These are phyloP conservation scores for Sporothrix euskadiensis DNA, from an alignment of 2,329 filamentous ascomycete species.

Conservation along the genomic window DNA sequence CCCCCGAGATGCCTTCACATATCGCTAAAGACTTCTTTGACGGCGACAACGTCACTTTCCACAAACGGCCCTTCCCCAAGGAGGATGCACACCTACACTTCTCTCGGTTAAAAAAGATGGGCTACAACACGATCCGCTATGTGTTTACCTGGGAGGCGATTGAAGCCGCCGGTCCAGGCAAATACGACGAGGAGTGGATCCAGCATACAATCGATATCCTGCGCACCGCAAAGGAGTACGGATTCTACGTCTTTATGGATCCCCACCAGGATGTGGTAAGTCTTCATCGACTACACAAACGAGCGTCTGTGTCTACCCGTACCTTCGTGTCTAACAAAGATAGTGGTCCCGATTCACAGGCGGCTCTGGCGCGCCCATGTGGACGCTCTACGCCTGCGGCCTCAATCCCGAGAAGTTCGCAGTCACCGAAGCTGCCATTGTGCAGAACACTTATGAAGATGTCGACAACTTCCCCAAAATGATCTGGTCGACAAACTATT, in stretches of 20 bases:
- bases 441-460: slow-evolving; percentile 90
- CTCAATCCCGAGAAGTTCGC: slow-evolving; percentile 84
- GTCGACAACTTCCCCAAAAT: slow-evolving; percentile 91
- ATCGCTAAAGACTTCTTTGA: slow-evolving; percentile 80
- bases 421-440: slow-evolving; percentile 84
- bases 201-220: slow-evolving; percentile 84
- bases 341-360: slow-evolving; percentile 93
- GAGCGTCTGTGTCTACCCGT: background rate
- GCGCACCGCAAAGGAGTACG: slow-evolving; percentile 81
- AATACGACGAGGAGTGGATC: slow-evolving; percentile 93
- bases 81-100: slow-evolving; percentile 87
- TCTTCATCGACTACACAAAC: slow-evolving; percentile 33
- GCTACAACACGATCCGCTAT: slow-evolving; percentile 95
- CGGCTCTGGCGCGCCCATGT: slow-evolving; percentile 93
- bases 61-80: slow-evolving; percentile 77
- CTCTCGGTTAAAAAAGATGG: slow-evolving; percentile 78
- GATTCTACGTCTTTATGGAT: slow-evolving; percentile 97
- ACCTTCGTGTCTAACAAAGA: slow-evolving; percentile 32
- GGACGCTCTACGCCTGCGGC: slow-evolving; percentile 94
- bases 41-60: slow-evolving; percentile 87
- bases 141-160: slow-evolving; percentile 99
- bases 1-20: slow-evolving; percentile 80
- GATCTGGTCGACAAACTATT: slow-evolving; percentile 99
- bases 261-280: slow-evolving; percentile 94
- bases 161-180: slow-evolving; percentile 84